Evolutionary conservation across 176 grass and related monocot species (phyloP).

Genomic region (Lolium rigidum): DNA sequence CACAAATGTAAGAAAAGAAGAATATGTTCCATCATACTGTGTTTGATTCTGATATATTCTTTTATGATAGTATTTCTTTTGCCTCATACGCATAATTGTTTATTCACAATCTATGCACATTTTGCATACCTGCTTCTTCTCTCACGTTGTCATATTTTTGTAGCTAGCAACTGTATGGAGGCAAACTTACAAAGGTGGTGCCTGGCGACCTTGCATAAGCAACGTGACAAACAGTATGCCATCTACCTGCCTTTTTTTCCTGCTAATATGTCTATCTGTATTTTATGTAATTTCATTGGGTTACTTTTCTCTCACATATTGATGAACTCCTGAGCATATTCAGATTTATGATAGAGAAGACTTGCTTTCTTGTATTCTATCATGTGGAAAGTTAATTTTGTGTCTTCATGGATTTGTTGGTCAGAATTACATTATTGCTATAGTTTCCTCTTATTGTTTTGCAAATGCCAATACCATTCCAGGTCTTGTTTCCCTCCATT

Average conservation of each 20-base stretch:
- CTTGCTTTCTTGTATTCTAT: not conserved
- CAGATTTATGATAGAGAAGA: constrained; percentile 19
- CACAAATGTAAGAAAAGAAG: not conserved
- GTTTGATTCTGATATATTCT: constrained; percentile 26
- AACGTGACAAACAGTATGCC: constrained; percentile 58
- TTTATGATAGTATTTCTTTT: constrained; percentile 35
- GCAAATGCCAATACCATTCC: constrained; percentile 1
- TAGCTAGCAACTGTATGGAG: constrained; percentile 96
- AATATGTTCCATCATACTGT: not conserved
- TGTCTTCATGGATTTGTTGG: constrained; percentile 1
- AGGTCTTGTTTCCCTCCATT: constrained; percentile 17
- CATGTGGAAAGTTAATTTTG: not conserved
- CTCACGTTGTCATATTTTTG: constrained; percentile 57
- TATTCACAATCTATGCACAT: not conserved
- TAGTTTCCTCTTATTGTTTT: not conserved
- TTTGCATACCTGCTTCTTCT: constrained; percentile 19
- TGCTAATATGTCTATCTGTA: constrained; percentile 1
- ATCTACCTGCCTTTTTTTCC: constrained; percentile 13
- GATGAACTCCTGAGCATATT: constrained; percentile 16
- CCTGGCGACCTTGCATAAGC: constrained; percentile 78
- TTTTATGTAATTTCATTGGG: not conserved
- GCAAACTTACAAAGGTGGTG: constrained; percentile 72
- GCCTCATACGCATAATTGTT: not conserved
- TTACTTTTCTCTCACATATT: constrained; percentile 9
- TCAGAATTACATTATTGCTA: not conserved